These are phyloP conservation scores for Tolypocladium nubicola DNA, from an alignment of 2,329 filamentous ascomycete genomes.

Conservation along the genomic window DNA sequence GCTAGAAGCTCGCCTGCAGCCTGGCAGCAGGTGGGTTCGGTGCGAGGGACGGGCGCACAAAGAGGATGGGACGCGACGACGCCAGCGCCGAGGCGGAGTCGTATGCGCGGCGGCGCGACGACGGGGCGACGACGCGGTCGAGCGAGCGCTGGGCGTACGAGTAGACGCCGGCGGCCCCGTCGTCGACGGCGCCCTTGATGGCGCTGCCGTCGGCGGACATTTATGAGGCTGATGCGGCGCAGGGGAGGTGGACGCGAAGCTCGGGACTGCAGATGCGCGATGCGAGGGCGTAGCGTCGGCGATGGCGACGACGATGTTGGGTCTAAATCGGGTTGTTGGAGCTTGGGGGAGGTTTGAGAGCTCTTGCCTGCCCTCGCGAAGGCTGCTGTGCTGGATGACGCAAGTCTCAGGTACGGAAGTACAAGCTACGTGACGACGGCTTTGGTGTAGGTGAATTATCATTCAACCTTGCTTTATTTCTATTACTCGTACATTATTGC, in stretches of 20 bases:
- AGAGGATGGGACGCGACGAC: conserved; percentile 54
- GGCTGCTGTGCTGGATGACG: too few relatives aligned
- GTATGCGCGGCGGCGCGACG: conserved; percentile 47
- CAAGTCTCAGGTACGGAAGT: too few relatives aligned
- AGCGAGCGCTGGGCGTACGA: conserved; percentile 32
- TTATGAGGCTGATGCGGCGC: background rate
- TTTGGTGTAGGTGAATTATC: too few relatives aligned
- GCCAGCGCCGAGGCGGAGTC: conserved; percentile 45
- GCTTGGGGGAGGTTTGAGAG: background rate
- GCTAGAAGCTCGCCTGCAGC: background rate
- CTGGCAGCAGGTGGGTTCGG: background rate
- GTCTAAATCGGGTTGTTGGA: background rate
- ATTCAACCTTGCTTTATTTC: too few relatives aligned
- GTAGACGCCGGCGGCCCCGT: conserved; percentile 24
- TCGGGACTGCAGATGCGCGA: background rate
- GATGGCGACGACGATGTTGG: background rate
- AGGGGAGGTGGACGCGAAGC: background rate
- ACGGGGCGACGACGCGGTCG: conserved; percentile 46
- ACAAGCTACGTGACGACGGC: too few relatives aligned
- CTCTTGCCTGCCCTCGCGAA: too few relatives aligned
- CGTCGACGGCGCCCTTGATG: conserved; percentile 14
- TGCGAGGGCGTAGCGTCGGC: background rate
- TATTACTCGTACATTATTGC: too few relatives aligned
- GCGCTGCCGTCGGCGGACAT: background rate
- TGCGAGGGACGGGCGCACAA: conserved; percentile 37